phyloP scores from a whole-genome alignment of 2,329 filamentous ascomycete genomes.

The Penicillium glabrum region DNA sequence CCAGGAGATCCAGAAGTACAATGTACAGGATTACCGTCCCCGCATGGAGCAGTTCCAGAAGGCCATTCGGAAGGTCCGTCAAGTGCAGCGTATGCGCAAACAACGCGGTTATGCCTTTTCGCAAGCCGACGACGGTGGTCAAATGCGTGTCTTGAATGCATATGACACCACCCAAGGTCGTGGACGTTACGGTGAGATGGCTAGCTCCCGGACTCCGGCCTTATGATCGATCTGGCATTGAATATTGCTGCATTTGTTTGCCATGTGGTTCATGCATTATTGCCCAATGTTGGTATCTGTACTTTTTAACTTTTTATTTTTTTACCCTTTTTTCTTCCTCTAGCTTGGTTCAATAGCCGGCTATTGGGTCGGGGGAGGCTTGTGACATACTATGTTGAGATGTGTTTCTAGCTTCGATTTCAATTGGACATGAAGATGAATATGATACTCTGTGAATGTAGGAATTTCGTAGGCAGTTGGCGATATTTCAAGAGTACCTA shows the following conservation, averaged over 20 bases:
- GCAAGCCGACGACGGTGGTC: conserved; percentile 86
- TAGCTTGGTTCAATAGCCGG: conserved; percentile 14
- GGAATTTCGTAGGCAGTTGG: neutral
- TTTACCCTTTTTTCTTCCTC: conserved; percentile 12
- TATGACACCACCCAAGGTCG: conserved; percentile 94
- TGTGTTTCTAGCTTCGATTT: conserved; percentile 18
- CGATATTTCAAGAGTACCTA: too few species aligned
- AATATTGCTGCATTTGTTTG: conserved; percentile 13
- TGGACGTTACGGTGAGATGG: conserved; percentile 95
- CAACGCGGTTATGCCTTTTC: conserved; percentile 98
- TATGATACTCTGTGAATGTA: neutral
- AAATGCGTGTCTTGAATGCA: conserved; percentile 91
- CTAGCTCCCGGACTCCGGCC: conserved; percentile 52
- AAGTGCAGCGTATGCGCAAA: conserved; percentile 98
- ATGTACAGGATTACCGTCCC: conserved; percentile 97
- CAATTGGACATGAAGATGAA: conserved; percentile 17
- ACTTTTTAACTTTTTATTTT: conserved; percentile 17
- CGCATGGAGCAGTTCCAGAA: conserved; percentile 99
- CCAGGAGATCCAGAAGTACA: conserved; percentile 99
- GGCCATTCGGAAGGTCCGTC: conserved; percentile 94
- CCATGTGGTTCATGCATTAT: conserved; percentile 13
- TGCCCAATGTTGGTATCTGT: conserved; percentile 15
- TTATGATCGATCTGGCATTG: conserved; percentile 23
- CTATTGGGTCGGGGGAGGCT: conserved; percentile 13
- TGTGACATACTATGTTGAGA: conserved; percentile 22